Evolutionary conservation across 1,139 yeast genomes (phyloP).

Genomic region (Candida albicans): DNA sequence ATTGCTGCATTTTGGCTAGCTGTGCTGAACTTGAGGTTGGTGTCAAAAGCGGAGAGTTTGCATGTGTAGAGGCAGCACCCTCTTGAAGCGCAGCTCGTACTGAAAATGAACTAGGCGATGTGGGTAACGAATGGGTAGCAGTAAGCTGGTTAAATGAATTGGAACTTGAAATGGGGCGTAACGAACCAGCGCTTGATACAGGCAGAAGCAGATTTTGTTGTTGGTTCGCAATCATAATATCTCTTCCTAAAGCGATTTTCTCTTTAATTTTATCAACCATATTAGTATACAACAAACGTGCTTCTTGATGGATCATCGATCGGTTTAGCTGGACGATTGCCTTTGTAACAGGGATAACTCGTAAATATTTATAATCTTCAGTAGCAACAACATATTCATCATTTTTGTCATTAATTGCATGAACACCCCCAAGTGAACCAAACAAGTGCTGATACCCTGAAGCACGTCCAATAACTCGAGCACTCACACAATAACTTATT

Average conservation of each 20-base stretch:
- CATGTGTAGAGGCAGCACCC: background rate
- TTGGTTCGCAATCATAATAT: conserved; percentile 12
- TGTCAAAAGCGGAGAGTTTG: conserved; percentile 6
- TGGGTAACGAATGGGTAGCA: background rate
- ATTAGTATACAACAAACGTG: conserved; percentile 27
- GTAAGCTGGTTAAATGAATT: conserved; percentile 2
- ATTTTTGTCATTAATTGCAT: conserved; percentile 15
- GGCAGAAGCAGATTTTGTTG: conserved; percentile 10
- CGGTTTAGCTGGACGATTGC: conserved; percentile 29
- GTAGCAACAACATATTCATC: conserved; percentile 42
- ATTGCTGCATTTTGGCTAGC: conserved; percentile 32
- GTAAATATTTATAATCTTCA: conserved; percentile 31
- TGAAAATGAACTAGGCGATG: background rate
- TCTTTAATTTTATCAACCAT: conserved; percentile 29
- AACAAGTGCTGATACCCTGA: conserved; percentile 28
- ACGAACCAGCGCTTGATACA: conserved; percentile 7
- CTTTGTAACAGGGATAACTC: conserved; percentile 26
- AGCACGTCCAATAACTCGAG: conserved; percentile 37
- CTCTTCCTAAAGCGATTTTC: conserved; percentile 25
- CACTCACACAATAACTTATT: conserved; percentile 37
- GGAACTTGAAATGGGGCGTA: conserved; percentile 4
- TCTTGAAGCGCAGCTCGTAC: conserved; percentile 1
- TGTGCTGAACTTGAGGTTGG: conserved; percentile 26
- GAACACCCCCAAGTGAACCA: conserved; percentile 10
- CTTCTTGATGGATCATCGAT: conserved; percentile 35